phyloP scores from a whole-genome alignment of 2,329 filamentous ascomycete species.

The Colletotrichum camelliae region DNA sequence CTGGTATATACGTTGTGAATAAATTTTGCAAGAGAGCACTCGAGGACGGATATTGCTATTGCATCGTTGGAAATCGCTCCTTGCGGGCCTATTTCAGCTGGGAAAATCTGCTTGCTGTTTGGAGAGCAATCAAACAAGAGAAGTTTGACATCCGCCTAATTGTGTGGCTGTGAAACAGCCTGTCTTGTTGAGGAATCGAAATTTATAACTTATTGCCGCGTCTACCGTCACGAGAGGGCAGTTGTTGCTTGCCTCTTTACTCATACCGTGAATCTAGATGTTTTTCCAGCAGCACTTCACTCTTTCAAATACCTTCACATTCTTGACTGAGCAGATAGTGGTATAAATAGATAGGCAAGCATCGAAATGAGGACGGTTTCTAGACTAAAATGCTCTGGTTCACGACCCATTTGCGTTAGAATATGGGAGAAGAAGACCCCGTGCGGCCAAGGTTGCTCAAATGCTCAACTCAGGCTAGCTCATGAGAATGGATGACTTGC shows the following conservation, averaged over 20 bases:
- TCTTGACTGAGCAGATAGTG: accelerated
- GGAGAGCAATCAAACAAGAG: too few relatives aligned
- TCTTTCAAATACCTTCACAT: background rate
- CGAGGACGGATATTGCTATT: background rate
- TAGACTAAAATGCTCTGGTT: background rate
- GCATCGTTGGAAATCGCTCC: accelerated
- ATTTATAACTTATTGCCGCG: background rate
- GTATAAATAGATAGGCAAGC: background rate
- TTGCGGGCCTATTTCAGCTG: background rate
- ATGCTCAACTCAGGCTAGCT: background rate
- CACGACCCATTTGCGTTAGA: too few relatives aligned
- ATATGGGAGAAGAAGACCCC: too few relatives aligned
- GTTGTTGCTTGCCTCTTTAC: too few relatives aligned
- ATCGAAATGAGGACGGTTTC: background rate
- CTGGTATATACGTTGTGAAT: background rate
- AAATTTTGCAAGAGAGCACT: accelerated
- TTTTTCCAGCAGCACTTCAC: too few relatives aligned
- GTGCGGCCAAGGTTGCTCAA: background rate
- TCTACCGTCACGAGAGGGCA: background rate
- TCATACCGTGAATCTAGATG: too few relatives aligned
- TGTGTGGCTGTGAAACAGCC: too few relatives aligned
- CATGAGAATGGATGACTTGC: too few relatives aligned
- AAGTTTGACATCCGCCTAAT: too few relatives aligned
- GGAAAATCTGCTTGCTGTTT: background rate
- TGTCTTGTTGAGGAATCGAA: background rate